These are phyloP conservation scores for Byssothecium circinans DNA, from an alignment of 2,329 filamentous ascomycete species.

Conservation along the genomic window DNA sequence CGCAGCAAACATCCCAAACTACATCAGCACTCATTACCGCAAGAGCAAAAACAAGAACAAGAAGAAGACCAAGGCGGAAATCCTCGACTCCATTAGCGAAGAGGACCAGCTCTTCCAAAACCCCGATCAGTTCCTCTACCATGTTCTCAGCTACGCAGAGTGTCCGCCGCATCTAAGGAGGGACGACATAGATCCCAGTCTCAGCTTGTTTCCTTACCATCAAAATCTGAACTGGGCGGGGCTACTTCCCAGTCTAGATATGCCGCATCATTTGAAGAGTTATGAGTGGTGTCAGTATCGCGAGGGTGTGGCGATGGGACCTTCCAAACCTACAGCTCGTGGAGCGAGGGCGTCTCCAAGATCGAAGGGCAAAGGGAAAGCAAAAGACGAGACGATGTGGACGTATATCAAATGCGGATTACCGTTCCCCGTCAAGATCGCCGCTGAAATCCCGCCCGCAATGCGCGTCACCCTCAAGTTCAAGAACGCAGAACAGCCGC, in stretches of 20 bases:
- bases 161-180: slow-evolving; percentile 72
- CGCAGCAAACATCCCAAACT: slow-evolving; percentile 36
- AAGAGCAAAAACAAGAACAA: slow-evolving; percentile 5
- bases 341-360: slow-evolving; percentile 13
- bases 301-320: slow-evolving; percentile 68
- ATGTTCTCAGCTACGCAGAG: slow-evolving; percentile 80
- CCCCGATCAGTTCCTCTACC: slow-evolving; percentile 77
- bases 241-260: slow-evolving; percentile 74
- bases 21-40: slow-evolving; percentile 24
- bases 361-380: slow-evolving; percentile 50
- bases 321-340: slow-evolving; percentile 8
- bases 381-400: slow-evolving; percentile 10
- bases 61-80: slow-evolving; percentile 50
- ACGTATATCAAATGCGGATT: slow-evolving; percentile 57
- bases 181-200: slow-evolving; percentile 49
- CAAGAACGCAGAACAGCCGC: slow-evolving; percentile 46
- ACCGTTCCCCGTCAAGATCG: slow-evolving; percentile 53
- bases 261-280: slow-evolving; percentile 78
- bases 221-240: slow-evolving; percentile 75
- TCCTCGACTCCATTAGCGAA: slow-evolving; percentile 35
- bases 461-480: slow-evolving; percentile 76
- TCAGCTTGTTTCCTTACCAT: slow-evolving; percentile 74
- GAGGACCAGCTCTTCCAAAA: slow-evolving; percentile 63
- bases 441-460: slow-evolving; percentile 64
- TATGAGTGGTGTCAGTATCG: slow-evolving; percentile 79